Evolutionary conservation across 495 filamentous ascomycete species (phyloP).

Genomic region (Endocarpon pusillum): DNA sequence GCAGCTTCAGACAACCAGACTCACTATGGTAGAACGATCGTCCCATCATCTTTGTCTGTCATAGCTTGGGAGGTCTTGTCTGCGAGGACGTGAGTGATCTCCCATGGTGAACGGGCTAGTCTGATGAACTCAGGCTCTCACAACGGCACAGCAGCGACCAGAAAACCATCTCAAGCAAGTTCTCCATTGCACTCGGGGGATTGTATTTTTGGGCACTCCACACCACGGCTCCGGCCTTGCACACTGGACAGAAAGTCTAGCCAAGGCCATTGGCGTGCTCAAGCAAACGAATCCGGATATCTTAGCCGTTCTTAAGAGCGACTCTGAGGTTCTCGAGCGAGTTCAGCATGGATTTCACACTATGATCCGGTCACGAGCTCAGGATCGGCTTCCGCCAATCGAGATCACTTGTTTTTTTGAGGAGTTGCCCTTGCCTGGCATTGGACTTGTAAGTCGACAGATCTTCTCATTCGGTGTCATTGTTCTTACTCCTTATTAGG

Average conservation of each 20-base stretch:
- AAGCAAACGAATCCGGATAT: neutral
- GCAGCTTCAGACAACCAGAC: too few relatives aligned
- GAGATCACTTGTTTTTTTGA: neutral
- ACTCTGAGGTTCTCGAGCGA: neutral
- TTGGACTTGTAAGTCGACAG: too few relatives aligned
- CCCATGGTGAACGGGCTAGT: neutral
- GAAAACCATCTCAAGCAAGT: neutral
- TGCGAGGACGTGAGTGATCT: constrained; percentile 1
- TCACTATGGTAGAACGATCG: too few relatives aligned
- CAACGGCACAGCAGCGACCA: neutral
- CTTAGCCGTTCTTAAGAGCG: too few relatives aligned
- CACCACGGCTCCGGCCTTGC: neutral
- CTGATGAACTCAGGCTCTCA: neutral
- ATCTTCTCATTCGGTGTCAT: too few relatives aligned
- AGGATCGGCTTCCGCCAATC: neutral
- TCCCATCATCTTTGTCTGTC: constrained; percentile 7
- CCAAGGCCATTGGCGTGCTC: neutral
- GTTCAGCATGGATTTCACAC: neutral
- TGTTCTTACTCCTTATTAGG: too few relatives aligned
- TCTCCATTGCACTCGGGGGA: neutral
- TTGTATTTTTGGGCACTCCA: neutral
- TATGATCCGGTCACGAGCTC: neutral
- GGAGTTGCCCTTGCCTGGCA: too few relatives aligned
- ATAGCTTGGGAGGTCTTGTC: constrained; percentile 9
- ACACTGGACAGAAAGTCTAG: neutral